phyloP scores from a whole-genome alignment of 441 rosid species.

The Heliophila coronopifolia region DNA sequence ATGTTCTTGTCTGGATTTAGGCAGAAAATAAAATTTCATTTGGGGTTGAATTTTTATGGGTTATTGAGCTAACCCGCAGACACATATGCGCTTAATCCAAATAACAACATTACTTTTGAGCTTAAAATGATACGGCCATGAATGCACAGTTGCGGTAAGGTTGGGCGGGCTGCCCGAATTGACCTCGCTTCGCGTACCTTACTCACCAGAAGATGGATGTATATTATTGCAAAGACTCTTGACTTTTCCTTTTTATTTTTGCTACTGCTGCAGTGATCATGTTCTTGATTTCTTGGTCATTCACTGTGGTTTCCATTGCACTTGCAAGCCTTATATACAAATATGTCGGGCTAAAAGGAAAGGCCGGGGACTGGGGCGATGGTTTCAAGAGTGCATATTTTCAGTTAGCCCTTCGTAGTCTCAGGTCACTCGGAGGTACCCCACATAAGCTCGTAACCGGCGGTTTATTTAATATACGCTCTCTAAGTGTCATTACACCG shows the following conservation, averaged over 20 bases:
- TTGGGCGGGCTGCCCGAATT: too few species aligned
- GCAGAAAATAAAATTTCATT: too few species aligned
- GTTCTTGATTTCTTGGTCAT: constrained; percentile 99
- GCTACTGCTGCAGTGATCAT: constrained; percentile 77
- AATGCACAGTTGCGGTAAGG: too few species aligned
- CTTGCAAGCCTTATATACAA: constrained; percentile 97
- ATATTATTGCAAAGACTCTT: constrained; percentile 12
- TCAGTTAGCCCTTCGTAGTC: constrained; percentile 97
- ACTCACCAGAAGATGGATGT: constrained; percentile 1
- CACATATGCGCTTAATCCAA: too few species aligned
- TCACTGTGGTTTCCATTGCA: constrained; percentile 84
- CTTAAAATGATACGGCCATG: too few species aligned
- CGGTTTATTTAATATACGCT: not conserved
- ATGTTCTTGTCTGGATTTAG: too few species aligned
- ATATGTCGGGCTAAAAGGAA: constrained; percentile 92
- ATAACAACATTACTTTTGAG: too few species aligned
- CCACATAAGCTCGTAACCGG: not conserved
- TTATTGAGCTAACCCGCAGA: too few species aligned
- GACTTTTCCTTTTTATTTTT: constrained; percentile 10
- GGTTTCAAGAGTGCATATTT: constrained; percentile 99
- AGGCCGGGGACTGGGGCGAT: constrained; percentile 99
- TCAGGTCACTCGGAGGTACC: constrained; percentile 94
- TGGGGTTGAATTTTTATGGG: too few species aligned
- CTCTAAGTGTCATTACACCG: not conserved
- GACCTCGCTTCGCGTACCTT: not conserved